These are phyloP conservation scores for Cyclotella cryptica DNA, from an alignment of 108 stramenopile genomes.

Conservation along the genomic window DNA sequence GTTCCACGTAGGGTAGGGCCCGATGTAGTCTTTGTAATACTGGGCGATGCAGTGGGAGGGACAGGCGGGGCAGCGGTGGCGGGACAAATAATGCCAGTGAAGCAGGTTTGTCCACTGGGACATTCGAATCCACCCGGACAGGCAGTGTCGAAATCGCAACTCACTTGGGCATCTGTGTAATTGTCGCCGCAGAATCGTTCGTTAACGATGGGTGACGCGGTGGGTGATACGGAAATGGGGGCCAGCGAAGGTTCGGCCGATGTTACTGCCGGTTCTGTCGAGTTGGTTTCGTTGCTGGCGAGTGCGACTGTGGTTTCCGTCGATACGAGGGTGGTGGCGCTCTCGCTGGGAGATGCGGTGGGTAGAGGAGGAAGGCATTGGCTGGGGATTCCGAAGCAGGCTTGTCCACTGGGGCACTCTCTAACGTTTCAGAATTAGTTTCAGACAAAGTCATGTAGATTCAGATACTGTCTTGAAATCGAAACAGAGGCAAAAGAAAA, in stretches of 20 bases:
- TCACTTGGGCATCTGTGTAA: slow-evolving; percentile 18
- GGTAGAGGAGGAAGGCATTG: not conserved
- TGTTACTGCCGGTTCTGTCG: not conserved
- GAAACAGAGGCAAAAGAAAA: not conserved
- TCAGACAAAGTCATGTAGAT: not conserved
- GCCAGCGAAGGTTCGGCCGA: not conserved
- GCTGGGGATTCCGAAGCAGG: not conserved
- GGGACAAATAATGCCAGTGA: slow-evolving; percentile 13
- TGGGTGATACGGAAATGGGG: not conserved
- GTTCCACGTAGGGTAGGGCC: not conserved
- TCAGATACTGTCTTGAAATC: not conserved
- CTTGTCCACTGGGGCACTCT: not conserved
- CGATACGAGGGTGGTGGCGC: not conserved
- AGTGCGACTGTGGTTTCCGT: not conserved
- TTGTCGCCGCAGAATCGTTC: slow-evolving; percentile 20
- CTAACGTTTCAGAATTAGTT: too few relatives aligned
- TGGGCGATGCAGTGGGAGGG: slow-evolving; percentile 7
- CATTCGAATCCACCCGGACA: slow-evolving; percentile 42
- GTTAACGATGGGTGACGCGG: slow-evolving; percentile 17
- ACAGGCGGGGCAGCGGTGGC: not conserved
- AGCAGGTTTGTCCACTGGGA: slow-evolving; percentile 26
- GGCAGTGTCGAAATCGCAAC: not conserved
- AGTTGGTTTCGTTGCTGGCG: not conserved
- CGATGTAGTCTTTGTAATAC: too few relatives aligned
- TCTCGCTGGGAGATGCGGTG: not conserved